Evolutionary conservation across 257 asterid genomes (phyloP).

Genomic region (Lycium barbarum): DNA sequence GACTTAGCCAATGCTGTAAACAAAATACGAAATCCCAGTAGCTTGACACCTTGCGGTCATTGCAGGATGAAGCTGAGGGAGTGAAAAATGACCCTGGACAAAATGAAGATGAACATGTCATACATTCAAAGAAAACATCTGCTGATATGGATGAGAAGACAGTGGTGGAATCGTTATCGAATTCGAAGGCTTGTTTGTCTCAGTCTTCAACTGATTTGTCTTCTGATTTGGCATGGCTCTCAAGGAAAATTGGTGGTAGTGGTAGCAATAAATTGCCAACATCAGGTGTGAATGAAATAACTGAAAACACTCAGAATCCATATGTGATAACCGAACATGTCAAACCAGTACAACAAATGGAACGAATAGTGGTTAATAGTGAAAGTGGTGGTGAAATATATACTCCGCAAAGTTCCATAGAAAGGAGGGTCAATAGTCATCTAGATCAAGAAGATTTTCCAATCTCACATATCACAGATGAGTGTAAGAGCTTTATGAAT

Average conservation of each 20-base stretch:
- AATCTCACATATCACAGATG: slow-evolving; percentile 34
- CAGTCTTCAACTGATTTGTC: slow-evolving; percentile 57
- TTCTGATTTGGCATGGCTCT: slow-evolving; percentile 65
- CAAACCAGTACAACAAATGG: slow-evolving; percentile 31
- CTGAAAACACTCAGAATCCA: slow-evolving; percentile 35
- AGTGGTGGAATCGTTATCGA: slow-evolving; percentile 41
- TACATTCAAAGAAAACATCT: slow-evolving; percentile 38
- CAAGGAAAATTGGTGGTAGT: slow-evolving; percentile 49
- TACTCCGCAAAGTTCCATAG: slow-evolving; percentile 32
- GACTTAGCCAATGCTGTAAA: neutral
- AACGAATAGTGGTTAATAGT: slow-evolving; percentile 35
- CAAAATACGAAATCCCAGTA: slow-evolving; percentile 14
- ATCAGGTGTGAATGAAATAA: slow-evolving; percentile 35
- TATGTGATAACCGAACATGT: slow-evolving; percentile 29
- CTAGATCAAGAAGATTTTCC: slow-evolving; percentile 29
- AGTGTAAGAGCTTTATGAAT: slow-evolving; percentile 27
- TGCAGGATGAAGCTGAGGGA: slow-evolving; percentile 60
- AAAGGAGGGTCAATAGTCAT: slow-evolving; percentile 30
- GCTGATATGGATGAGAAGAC: slow-evolving; percentile 51
- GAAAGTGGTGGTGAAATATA: slow-evolving; percentile 31
- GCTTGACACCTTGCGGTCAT: slow-evolving; percentile 5
- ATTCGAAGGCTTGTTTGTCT: slow-evolving; percentile 45
- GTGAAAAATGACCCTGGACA: slow-evolving; percentile 44
- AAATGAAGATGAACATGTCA: slow-evolving; percentile 38
- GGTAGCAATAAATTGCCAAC: slow-evolving; percentile 39